These are phyloP conservation scores for Trametopsis cervina DNA, from an alignment of 768 basidiomycete species.

Conservation along the genomic window DNA sequence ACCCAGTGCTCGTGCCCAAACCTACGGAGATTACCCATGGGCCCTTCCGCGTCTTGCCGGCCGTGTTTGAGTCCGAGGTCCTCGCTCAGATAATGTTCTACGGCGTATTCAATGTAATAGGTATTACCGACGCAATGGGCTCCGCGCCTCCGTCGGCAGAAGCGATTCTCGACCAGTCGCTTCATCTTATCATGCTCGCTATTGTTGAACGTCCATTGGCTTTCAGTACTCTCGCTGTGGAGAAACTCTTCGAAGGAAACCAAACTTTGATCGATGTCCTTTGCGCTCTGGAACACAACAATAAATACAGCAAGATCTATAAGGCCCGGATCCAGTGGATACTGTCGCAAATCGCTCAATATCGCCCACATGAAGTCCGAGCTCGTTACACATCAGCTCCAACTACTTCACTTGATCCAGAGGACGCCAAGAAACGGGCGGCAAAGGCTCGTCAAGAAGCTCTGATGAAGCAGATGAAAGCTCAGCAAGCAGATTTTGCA, in stretches of 20 bases:
- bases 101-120: conserved; percentile 67
- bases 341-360: conserved; percentile 47
- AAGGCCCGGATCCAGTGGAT: conserved; percentile 71
- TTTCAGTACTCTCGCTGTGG: conserved; percentile 54
- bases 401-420: conserved; percentile 37
- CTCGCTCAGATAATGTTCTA: conserved; percentile 82
- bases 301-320: conserved; percentile 64
- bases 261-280: conserved; percentile 66
- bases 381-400: conserved; percentile 36
- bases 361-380: conserved; percentile 53
- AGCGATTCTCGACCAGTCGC: conserved; percentile 81
- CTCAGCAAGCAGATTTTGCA: conserved; percentile 83
- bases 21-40: conserved; percentile 56
- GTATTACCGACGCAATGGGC: conserved; percentile 51
- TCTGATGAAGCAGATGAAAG: conserved; percentile 94
- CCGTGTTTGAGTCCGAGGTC: conserved; percentile 61
- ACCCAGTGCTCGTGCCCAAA: conserved; percentile 73
- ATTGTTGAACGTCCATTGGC: conserved; percentile 59
- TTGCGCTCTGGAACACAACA: conserved; percentile 71
- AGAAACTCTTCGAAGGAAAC: conserved; percentile 48
- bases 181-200: conserved; percentile 84
- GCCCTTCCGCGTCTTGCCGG: conserved; percentile 61
- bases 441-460: conserved; percentile 89
- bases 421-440: conserved; percentile 72
- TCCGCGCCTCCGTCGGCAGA: conserved; percentile 73